These are phyloP conservation scores for Populus tremula DNA, from an alignment of 345 rosid species.

Conservation along the genomic window DNA sequence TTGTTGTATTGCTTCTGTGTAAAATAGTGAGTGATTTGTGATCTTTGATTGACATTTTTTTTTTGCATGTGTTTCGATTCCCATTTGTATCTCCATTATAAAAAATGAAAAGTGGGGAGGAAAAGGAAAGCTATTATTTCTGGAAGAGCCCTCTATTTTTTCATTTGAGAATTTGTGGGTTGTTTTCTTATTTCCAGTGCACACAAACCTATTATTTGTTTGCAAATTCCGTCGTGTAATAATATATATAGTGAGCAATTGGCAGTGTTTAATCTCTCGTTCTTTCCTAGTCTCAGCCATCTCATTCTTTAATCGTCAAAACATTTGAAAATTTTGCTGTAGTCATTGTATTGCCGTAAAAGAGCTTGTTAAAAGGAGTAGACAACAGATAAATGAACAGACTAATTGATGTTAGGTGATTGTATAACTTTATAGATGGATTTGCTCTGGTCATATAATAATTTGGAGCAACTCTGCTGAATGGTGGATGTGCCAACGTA, in stretches of 20 bases:
- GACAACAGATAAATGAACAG: background rate
- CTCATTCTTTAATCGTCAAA: background rate
- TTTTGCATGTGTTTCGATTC: constrained; percentile 2
- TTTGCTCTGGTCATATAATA: background rate
- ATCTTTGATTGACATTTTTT: constrained; percentile 26
- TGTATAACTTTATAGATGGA: background rate
- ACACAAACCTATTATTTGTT: constrained; percentile 11
- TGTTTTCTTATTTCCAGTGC: background rate
- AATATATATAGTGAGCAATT: constrained; percentile 4
- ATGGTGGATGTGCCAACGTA: too few species aligned
- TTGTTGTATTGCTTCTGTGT: constrained; percentile 17
- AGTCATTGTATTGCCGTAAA: background rate
- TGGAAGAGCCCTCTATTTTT: constrained; percentile 5
- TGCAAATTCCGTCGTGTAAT: constrained; percentile 6
- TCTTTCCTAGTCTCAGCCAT: background rate
- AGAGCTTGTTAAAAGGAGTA: background rate
- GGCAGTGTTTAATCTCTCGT: background rate
- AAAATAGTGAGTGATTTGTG: constrained; percentile 28
- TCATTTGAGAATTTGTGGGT: constrained; percentile 12
- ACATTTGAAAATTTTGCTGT: background rate
- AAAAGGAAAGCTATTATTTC: background rate
- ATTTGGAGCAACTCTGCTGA: background rate
- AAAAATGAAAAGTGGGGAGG: background rate
- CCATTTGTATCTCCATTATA: constrained; percentile 16
- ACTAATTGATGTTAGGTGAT: background rate